phyloP scores from a whole-genome alignment of 345 rosid genomes.

The Psidium friedrichsthalianum region DNA sequence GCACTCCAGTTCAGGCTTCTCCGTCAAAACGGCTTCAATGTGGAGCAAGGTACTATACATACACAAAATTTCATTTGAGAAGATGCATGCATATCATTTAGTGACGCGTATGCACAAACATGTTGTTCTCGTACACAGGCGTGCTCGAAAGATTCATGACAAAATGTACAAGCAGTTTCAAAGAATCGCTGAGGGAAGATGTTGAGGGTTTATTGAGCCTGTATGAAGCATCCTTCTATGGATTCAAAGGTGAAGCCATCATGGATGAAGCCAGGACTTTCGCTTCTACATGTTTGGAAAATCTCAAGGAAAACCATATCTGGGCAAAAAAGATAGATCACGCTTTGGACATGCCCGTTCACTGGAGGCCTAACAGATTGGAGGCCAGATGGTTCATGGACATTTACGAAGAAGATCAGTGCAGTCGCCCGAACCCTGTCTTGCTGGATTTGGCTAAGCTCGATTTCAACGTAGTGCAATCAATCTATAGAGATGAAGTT shows the following conservation, averaged over 20 bases:
- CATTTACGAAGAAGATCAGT: no score
- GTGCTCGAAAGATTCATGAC: neutral
- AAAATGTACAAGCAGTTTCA: neutral
- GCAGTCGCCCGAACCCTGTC: no score
- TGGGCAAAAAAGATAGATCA: neutral
- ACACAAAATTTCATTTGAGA: neutral
- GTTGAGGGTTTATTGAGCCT: slow-evolving; percentile 8
- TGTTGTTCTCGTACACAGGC: neutral
- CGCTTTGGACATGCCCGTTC: no score
- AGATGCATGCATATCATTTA: neutral
- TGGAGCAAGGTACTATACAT: slow-evolving; percentile 6
- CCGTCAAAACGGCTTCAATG: no score
- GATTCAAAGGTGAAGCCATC: slow-evolving; percentile 5
- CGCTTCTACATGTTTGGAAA: neutral
- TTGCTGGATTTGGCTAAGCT: slow-evolving; percentile 3
- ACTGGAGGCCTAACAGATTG: no score
- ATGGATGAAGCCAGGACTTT: slow-evolving; percentile 8
- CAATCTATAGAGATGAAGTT: neutral
- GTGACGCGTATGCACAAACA: neutral
- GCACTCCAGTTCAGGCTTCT: no score
- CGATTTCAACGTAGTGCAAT: slow-evolving; percentile 2
- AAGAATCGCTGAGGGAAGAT: neutral
- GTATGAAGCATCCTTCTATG: slow-evolving; percentile 13
- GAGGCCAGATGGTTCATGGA: no score
- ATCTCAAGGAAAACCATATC: neutral